Evolutionary conservation across 1,284 basidiomycete species (phyloP).

Genomic region (Marasmius fiardii): DNA sequence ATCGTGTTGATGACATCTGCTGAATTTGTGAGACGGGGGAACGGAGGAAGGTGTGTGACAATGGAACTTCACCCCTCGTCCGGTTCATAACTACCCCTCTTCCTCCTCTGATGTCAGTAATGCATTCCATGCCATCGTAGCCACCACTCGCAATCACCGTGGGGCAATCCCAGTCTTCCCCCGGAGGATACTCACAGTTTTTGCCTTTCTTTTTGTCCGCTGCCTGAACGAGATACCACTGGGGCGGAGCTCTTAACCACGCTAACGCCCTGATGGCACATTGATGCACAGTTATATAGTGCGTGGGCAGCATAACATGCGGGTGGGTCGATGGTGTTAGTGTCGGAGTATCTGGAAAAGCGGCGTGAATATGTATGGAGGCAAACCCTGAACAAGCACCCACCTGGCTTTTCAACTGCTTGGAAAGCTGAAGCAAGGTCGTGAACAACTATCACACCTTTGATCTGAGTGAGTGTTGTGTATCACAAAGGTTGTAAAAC

Average conservation of each 20-base stretch:
- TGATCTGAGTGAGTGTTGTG: too few species aligned
- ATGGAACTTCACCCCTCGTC: slow-evolving; percentile 53
- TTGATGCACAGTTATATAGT: slow-evolving; percentile 72
- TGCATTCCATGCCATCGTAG: slow-evolving; percentile 71
- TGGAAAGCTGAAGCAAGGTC: slow-evolving; percentile 57
- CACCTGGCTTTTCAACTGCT: slow-evolving; percentile 24
- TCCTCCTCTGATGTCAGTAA: slow-evolving; percentile 73
- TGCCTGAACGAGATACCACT: slow-evolving; percentile 41
- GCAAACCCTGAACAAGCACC: not conserved
- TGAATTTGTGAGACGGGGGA: not conserved
- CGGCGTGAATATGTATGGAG: not conserved
- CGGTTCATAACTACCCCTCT: slow-evolving; percentile 65
- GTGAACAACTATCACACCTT: slow-evolving; percentile 76
- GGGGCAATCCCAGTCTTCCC: slow-evolving; percentile 44
- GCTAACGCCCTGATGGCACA: slow-evolving; percentile 72
- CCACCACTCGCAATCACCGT: slow-evolving; percentile 72
- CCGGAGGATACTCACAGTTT: not conserved
- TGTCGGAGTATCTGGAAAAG: not conserved
- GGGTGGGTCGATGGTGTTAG: not conserved
- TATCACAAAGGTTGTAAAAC: not conserved
- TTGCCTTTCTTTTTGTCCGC: slow-evolving; percentile 22
- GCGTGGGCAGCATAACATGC: slow-evolving; percentile 53
- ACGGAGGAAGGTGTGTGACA: not conserved
- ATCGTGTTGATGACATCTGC: slow-evolving; percentile 70
- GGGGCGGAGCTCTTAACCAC: slow-evolving; percentile 69